These are phyloP conservation scores for Paraphaeosphaeria sporulosa DNA, from an alignment of 2,329 filamentous ascomycete species.

Conservation along the genomic window DNA sequence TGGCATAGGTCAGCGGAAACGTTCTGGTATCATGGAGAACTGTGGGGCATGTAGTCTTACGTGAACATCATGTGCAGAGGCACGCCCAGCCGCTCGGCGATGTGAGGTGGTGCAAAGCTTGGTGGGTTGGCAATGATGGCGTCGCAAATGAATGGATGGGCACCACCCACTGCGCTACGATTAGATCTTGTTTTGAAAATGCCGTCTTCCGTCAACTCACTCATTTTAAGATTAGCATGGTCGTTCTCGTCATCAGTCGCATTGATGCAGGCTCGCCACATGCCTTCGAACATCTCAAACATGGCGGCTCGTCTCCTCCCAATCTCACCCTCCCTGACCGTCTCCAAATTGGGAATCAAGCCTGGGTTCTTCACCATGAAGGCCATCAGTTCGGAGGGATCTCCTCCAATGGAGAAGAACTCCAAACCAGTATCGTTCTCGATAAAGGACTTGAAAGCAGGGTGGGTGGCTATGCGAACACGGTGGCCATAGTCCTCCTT, in stretches of 20 bases:
- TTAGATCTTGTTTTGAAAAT: constrained; percentile 15
- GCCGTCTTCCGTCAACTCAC: constrained; percentile 27
- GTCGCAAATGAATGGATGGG: constrained; percentile 80
- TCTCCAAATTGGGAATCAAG: constrained; percentile 76
- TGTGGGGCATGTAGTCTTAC: constrained; percentile 69
- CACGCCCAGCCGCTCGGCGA: constrained; percentile 76
- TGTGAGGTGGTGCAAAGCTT: constrained; percentile 78
- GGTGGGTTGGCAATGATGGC: constrained; percentile 82
- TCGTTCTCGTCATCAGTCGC: constrained; percentile 74
- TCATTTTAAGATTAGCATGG: constrained; percentile 66
- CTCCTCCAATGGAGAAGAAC: constrained; percentile 81
- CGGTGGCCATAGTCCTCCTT: constrained; percentile 76
- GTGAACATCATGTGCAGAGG: constrained; percentile 91
- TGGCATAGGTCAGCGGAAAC: constrained; percentile 34
- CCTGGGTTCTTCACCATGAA: constrained; percentile 89
- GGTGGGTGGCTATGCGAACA: constrained; percentile 80
- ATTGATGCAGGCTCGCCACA: constrained; percentile 81
- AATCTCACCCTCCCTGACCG: constrained; percentile 77
- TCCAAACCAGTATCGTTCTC: constrained; percentile 75
- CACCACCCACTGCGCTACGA: constrained; percentile 59
- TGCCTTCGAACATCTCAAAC: constrained; percentile 83
- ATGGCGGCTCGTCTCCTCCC: constrained; percentile 71
- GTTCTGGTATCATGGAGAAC: constrained; percentile 65
- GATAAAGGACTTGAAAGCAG: constrained; percentile 78
- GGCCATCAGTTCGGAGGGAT: constrained; percentile 82